Base-by-base conservation (phyloP, 1,139 yeast species). In the Debaryomyces psychrophilus region DNA sequence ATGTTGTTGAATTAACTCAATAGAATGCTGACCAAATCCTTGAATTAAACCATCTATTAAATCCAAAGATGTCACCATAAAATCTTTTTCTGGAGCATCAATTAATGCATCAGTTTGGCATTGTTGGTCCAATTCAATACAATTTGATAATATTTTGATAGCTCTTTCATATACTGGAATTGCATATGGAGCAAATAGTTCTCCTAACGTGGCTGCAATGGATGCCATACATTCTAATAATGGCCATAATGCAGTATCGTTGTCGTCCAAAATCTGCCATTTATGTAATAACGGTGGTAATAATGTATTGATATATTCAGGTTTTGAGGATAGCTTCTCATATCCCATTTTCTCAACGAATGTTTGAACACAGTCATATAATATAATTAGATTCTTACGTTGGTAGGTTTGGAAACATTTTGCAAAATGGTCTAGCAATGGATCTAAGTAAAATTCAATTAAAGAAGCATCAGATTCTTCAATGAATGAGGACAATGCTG, bases 291-390 rank as follows among this genome's bases (percentile, higher is more conserved):
- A 73, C 23, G 96, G 95, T 5, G 96, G 97, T 55, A 93, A 71
- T 31, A 93, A 69, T 4, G 77, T 62, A 46, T 81, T 75, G 50
- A 89, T 76, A 49, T 81, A 82, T n/a, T 72, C 69, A 41, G 82
- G 81, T 44, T 79, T 77, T 23, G 79, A 61, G 31, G 80, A 76
- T 45, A 86, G 72, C 45, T 70, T 64, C 25, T 81, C 85, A 44
- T 68, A 60, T 5, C 87, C 87, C 56, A 85, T 79, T 51, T 85
- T 82, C 54, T 90, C 97, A 31, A 92, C 89, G 62, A 92, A 82
- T 4, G 97, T 86, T 61, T 90, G 95, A n/a, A 93, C 83, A 17
- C 97, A 89, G 64, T 93, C 99, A 65, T 90, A 93, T 37, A 93
- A 71, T 17, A 89, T 81, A 41, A 88, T 77, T 64, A 90, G 69